Evolutionary conservation across 768 basidiomycete genomes (phyloP).

Genomic region (Gymnopilus dilepis): DNA sequence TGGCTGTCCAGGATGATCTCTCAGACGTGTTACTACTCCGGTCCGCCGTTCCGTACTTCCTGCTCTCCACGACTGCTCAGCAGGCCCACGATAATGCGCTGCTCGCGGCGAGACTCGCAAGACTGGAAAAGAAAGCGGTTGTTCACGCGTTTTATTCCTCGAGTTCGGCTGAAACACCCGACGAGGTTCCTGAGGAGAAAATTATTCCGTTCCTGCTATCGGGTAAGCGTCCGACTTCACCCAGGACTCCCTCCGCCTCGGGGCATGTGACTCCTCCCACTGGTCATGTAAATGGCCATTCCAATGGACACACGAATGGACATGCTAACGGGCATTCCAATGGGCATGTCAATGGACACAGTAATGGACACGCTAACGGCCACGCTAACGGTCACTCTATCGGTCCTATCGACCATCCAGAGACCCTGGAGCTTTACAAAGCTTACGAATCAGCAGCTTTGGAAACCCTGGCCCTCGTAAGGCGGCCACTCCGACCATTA

Average conservation of each 20-base stretch:
- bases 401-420: constrained; percentile 29
- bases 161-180: constrained; percentile 42
- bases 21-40: constrained; percentile 79
- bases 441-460: constrained; percentile 73
- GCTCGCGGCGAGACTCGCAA: constrained; percentile 82
- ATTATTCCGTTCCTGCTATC: constrained; percentile 65
- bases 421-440: constrained; percentile 44
- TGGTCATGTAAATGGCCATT: constrained; percentile 33
- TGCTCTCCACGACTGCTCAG: constrained; percentile 78
- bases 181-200: constrained; percentile 62
- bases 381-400: constrained; percentile 24
- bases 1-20: constrained; percentile 69
- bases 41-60: constrained; percentile 78
- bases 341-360: constrained; percentile 33
- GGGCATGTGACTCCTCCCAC: constrained; percentile 35
- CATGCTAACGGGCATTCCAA: constrained; percentile 34
- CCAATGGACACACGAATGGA: constrained; percentile 33
- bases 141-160: constrained; percentile 79
- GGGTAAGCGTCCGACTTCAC: constrained; percentile 42
- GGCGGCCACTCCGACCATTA: constrained; percentile 65
- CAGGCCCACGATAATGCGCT: constrained; percentile 91
- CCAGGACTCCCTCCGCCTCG: constrained; percentile 40
- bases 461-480: constrained; percentile 65
- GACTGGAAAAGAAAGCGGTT: constrained; percentile 72
- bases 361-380: constrained; percentile 34